Evolutionary conservation across 2,329 filamentous ascomycete genomes (phyloP), one percentile per base, ranked within the genome.

Genomic region (Orbilia blumenaviensis): DNA sequence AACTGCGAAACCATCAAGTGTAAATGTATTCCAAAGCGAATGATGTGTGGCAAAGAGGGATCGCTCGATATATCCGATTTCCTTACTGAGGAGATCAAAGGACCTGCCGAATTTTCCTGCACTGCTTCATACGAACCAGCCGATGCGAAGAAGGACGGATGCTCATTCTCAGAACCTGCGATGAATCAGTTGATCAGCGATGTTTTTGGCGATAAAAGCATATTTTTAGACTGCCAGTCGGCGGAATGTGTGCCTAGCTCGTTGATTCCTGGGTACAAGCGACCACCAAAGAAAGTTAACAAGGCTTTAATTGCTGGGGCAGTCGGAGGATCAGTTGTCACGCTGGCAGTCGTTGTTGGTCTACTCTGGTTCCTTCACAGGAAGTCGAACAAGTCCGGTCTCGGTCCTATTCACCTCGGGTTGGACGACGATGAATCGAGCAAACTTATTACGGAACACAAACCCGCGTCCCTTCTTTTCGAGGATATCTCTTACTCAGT

Each of bases 241-340:
- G 95, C 95, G 74, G 95, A 99, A 84, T 99, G 95, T 85, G 85
- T 99, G 34, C 94, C 97, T 83, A 89, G 91, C 82, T 97, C 94
- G 4, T 92, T 98, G 80, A 90, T 98, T 5, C 95, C 95, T 14
- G 95, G 96, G 16, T 99, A 96, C 81, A 87, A 91, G 79, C 88
- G 91, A 18, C 93, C 94, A 0, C 88, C 97, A 75, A 97, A 97
- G 84, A 90, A 91, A 82, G 98, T 99, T 84, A 99, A 99, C 82
- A 98, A 94, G 0, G 95, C 94, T 2, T 86, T 99, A 56, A 99
- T 99, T 79, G 94, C 96, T 9, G 91, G 92, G 12, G 92, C 97
- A 52, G 98, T 99, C 80, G 94, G 93, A 23, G 91, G 89, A 5
- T 92, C 89, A 80, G 92, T 89, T 0, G 88, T 94, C 60, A 92